These are phyloP conservation scores for Cicer cuneatum DNA, from an alignment of 306 rosid species.

Conservation along the genomic window DNA sequence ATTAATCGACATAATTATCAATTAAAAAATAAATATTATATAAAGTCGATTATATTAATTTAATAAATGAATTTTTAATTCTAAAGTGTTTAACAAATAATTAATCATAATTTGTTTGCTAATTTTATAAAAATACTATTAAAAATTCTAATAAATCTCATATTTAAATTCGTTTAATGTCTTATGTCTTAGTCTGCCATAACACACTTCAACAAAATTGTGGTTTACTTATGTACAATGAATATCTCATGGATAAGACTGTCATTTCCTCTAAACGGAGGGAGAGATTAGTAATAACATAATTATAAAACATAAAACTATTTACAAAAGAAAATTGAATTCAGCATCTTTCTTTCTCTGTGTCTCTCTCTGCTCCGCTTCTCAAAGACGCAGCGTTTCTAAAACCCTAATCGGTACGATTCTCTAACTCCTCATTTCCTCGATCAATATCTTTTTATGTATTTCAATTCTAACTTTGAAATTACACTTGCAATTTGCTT, in stretches of 20 bases:
- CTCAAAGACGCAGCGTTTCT: conserved; percentile 40
- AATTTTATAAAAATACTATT: too few species aligned
- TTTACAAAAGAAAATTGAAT: conserved; percentile 18
- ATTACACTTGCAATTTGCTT: conserved; percentile 22
- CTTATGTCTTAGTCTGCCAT: too few species aligned
- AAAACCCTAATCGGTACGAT: conserved; percentile 54
- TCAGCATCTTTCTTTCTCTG: neutral
- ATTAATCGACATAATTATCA: too few species aligned
- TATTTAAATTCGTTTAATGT: too few species aligned
- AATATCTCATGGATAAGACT: conserved; percentile 3
- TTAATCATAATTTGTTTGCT: too few species aligned
- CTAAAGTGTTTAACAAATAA: too few species aligned
- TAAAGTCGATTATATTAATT: too few species aligned
- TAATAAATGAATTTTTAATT: too few species aligned
- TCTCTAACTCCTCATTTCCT: conserved; percentile 22
- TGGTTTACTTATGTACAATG: too few species aligned
- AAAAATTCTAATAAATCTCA: too few species aligned
- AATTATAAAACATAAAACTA: neutral
- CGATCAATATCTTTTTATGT: conserved; percentile 17
- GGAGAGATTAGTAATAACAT: conserved; percentile 5
- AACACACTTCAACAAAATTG: too few species aligned
- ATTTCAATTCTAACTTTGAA: conserved; percentile 2
- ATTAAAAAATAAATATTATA: too few species aligned
- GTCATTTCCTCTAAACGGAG: neutral
- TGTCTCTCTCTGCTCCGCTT: conserved; percentile 20